Conservation (phyloP, 768 basidiomycete genomes). For the Boletus rubropictus region DNA sequence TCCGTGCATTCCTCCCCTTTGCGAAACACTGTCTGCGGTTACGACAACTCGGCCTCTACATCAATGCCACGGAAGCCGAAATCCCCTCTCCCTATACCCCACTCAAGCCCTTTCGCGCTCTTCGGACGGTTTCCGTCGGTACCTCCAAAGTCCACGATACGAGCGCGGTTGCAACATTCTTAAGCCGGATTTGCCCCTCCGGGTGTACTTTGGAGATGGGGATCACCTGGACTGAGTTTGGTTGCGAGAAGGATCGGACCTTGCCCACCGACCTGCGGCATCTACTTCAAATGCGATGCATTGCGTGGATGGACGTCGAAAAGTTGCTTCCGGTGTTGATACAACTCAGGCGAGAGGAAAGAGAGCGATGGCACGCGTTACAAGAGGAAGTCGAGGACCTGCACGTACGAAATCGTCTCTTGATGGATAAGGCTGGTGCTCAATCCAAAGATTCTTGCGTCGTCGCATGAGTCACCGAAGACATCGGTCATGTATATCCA, state of each 20-base stretch:
- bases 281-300: conserved; percentile 22
- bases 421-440: conserved; percentile 33
- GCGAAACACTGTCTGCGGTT: conserved; percentile 36
- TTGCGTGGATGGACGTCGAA: conserved; percentile 40
- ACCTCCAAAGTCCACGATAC: conserved; percentile 42
- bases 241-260: conserved; percentile 7
- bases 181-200: conserved; percentile 47
- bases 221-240: conserved; percentile 41
- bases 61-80: conserved; percentile 29
- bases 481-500: background rate
- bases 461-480: conserved; percentile 15
- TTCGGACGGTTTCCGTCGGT: conserved; percentile 39
- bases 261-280: conserved; percentile 4
- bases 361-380: conserved; percentile 33
- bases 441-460: conserved; percentile 27
- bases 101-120: conserved; percentile 18
- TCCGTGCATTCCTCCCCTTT: conserved; percentile 37
- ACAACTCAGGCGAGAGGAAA: conserved; percentile 41
- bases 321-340: conserved; percentile 41
- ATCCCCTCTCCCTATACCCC: conserved; percentile 4
- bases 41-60: conserved; percentile 32
- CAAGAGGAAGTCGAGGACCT: conserved; percentile 47
- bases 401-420: conserved; percentile 38
- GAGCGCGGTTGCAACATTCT: conserved; percentile 44
- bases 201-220: conserved; percentile 40